Percentiles rank a stretch among this genome's conserved stretches.
Evolutionary conservation across 495 filamentous ascomycete species (phyloP).

Genomic region (Penicillium argentinense): DNA sequence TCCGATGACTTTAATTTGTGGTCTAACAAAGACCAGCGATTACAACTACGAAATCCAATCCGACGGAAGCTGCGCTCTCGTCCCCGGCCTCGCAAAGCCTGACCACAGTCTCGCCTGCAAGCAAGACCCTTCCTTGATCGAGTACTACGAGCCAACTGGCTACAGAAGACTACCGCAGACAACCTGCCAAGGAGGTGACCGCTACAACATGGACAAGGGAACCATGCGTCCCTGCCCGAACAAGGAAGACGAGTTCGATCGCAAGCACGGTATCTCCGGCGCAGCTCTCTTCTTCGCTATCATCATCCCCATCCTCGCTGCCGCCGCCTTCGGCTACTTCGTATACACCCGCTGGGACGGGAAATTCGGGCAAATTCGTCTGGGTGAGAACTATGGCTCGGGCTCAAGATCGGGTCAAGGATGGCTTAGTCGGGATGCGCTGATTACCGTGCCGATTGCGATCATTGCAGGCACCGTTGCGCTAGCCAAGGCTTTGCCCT

Average conservation of each 20-base stretch:
- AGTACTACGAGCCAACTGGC: slow-evolving; percentile 81
- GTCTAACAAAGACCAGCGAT: slow-evolving; percentile 60
- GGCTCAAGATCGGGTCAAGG: slow-evolving; percentile 30
- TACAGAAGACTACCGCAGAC: slow-evolving; percentile 89
- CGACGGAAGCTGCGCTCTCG: slow-evolving; percentile 73
- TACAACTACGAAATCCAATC: slow-evolving; percentile 84
- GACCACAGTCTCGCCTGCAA: slow-evolving; percentile 66
- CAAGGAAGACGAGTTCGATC: slow-evolving; percentile 73
- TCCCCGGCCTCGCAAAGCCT: slow-evolving; percentile 65
- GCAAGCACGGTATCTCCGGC: slow-evolving; percentile 68
- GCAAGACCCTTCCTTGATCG: slow-evolving; percentile 60
- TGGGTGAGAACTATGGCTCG: slow-evolving; percentile 60
- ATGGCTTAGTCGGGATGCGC: slow-evolving; percentile 63
- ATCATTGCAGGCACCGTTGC: slow-evolving; percentile 76
- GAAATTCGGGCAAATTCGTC: slow-evolving; percentile 86
- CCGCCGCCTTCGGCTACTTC: slow-evolving; percentile 75
- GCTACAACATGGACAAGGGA: slow-evolving; percentile 66
- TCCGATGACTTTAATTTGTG: background rate
- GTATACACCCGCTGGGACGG: slow-evolving; percentile 82
- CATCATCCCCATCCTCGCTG: slow-evolving; percentile 66
- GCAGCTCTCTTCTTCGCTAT: slow-evolving; percentile 86
- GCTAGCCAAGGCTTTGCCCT: slow-evolving; percentile 70
- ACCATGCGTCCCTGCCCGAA: slow-evolving; percentile 63
- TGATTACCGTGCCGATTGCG: slow-evolving; percentile 76
- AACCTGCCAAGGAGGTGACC: slow-evolving; percentile 71